phyloP scores from a whole-genome alignment of 164 flowering plant genomes.

The Magnolia sinica region DNA sequence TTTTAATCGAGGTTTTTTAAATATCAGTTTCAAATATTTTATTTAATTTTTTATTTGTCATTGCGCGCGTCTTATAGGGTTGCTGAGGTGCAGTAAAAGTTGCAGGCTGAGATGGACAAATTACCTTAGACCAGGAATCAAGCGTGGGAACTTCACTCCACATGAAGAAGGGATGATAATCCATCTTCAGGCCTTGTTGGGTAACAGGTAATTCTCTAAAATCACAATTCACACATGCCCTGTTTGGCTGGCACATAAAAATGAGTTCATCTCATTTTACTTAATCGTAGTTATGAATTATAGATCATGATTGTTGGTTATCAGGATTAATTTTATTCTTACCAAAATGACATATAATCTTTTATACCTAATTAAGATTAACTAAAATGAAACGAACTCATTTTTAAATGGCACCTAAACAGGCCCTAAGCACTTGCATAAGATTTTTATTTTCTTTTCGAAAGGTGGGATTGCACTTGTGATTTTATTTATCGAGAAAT shows the following conservation, averaged over 20 bases:
- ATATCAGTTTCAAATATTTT: not conserved
- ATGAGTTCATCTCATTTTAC: not conserved
- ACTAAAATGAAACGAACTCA: not conserved
- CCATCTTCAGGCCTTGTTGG: conserved; percentile 80
- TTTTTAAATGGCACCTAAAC: too few species aligned
- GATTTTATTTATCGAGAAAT: too few species aligned
- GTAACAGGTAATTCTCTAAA: conserved; percentile 60
- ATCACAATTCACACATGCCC: not conserved
- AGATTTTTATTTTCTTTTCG: too few species aligned
- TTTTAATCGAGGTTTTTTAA: too few species aligned
- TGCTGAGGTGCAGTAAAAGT: conserved; percentile 92
- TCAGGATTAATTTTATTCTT: too few species aligned
- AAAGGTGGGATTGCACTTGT: too few species aligned
- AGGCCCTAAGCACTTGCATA: too few species aligned
- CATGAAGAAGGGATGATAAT: conserved; percentile 94
- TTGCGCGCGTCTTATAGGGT: conserved; percentile 30
- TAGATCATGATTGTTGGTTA: not conserved
- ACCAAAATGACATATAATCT: not conserved
- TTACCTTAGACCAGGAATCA: conserved; percentile 89
- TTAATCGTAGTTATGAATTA: not conserved
- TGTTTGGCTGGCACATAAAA: not conserved
- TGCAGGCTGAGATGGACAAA: conserved; percentile 97
- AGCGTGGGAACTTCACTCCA: conserved; percentile 85
- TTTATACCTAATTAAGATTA: not conserved
- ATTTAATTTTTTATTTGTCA: not conserved